These are phyloP conservation scores for Rhododendron griersonianum DNA, from an alignment of 148 eudicot genomes.

Conservation along the genomic window DNA sequence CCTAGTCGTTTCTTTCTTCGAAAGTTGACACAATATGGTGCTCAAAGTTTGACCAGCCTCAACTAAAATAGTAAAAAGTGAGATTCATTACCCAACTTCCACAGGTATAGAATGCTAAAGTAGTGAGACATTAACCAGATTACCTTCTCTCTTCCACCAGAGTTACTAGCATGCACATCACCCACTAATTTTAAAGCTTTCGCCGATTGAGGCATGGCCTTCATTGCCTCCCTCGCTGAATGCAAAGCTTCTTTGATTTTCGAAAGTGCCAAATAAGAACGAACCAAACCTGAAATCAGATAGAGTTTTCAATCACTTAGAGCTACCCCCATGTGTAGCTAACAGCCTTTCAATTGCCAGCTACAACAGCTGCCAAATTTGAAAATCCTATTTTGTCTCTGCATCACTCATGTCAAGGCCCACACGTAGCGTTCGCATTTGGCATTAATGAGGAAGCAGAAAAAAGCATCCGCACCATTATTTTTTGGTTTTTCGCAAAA, in stretches of 20 bases:
- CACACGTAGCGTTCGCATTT: background rate
- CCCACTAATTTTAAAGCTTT: slow-evolving; percentile 94
- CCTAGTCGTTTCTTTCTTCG: background rate
- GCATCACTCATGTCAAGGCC: background rate
- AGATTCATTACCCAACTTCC: background rate
- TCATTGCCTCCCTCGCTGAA: slow-evolving; percentile 96
- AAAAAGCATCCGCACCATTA: background rate
- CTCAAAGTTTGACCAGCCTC: background rate
- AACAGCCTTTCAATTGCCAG: background rate
- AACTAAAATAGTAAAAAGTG: background rate
- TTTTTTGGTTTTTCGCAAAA: background rate
- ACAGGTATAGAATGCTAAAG: background rate
- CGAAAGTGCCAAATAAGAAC: slow-evolving; percentile 79
- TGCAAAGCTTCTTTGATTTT: slow-evolving; percentile 89
- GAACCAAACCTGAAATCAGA: slow-evolving; percentile 69
- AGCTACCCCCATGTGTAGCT: background rate
- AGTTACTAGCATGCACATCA: slow-evolving; percentile 89
- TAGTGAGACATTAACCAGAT: background rate
- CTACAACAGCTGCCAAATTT: background rate
- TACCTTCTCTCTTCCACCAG: slow-evolving; percentile 93
- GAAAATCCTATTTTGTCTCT: background rate
- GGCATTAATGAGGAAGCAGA: background rate
- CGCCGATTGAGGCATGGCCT: slow-evolving; percentile 94
- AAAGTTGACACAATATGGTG: background rate
- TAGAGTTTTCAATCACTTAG: background rate